phyloP scores from a whole-genome alignment of 148 eudicot genomes.

The Persicaria tinctoria region DNA sequence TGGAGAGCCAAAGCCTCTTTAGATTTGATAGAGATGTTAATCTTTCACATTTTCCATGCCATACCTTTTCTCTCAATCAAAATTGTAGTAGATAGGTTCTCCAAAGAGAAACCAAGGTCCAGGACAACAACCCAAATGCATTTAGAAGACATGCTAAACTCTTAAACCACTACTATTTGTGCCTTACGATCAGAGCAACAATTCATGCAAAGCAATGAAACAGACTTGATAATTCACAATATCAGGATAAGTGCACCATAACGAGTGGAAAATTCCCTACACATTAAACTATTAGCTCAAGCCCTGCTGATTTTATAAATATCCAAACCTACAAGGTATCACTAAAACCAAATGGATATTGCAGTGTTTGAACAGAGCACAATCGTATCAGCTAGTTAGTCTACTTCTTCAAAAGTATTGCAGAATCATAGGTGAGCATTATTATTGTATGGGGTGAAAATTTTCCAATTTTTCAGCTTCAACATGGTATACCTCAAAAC shows the following conservation, averaged over 20 bases:
- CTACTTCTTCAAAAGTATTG: not conserved
- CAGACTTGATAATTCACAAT: not conserved
- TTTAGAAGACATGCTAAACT: no score
- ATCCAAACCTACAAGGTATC: not conserved
- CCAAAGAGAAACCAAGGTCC: not conserved
- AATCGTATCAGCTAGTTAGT: not conserved
- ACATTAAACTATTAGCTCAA: not conserved
- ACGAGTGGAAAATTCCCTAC: not conserved
- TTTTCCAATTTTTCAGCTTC: not conserved
- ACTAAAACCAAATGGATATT: not conserved
- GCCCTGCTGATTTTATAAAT: not conserved
- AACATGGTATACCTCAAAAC: not conserved
- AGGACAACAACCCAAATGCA: no score
- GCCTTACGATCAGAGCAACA: not conserved
- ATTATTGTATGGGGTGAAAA: not conserved
- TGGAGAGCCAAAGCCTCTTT: not conserved
- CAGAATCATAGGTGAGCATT: not conserved
- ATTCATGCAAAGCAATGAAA: not conserved
- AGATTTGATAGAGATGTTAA: not conserved
- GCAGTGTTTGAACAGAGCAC: not conserved
- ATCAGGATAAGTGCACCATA: not conserved
- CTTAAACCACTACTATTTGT: not conserved
- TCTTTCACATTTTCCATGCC: not conserved
- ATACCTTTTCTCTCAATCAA: not conserved
- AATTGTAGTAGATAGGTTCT: not conserved